phyloP scores from a whole-genome alignment of 2,329 filamentous ascomycete genomes.

The Fonsecaea pugnacius region DNA sequence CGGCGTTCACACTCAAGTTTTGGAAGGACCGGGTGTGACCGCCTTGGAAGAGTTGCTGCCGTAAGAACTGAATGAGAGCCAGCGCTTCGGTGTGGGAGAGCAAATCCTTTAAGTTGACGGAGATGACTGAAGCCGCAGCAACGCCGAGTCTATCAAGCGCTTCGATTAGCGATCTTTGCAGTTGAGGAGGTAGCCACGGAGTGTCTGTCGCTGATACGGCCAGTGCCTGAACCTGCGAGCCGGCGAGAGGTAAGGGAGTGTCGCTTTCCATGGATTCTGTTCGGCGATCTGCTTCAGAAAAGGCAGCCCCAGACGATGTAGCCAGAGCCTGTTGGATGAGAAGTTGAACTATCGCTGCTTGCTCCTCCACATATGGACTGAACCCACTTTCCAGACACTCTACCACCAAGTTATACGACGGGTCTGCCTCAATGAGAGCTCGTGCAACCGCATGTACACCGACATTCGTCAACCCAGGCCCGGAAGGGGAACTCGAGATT shows the following conservation, averaged over 20 bases:
- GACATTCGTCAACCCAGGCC: constrained; percentile 35
- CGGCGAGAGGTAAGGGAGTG: constrained; percentile 29
- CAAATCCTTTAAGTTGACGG: constrained; percentile 26
- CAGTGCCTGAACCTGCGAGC: constrained; percentile 22
- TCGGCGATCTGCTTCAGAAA: background rate
- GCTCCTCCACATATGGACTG: constrained; percentile 45
- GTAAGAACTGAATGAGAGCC: constrained; percentile 39
- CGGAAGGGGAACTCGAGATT: constrained; percentile 42
- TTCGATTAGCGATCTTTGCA: constrained; percentile 28
- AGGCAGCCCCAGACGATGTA: constrained; percentile 37
- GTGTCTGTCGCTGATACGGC: constrained; percentile 14
- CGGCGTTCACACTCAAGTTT: constrained; percentile 9
- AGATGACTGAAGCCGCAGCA: constrained; percentile 21
- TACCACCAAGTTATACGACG: constrained; percentile 46
- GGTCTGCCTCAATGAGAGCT: constrained; percentile 47
- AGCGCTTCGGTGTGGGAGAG: constrained; percentile 32
- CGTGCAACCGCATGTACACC: constrained; percentile 39
- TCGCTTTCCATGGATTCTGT: constrained; percentile 3
- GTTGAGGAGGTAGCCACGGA: constrained; percentile 21
- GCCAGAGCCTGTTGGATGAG: constrained; percentile 47
- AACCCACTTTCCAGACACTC: constrained; percentile 45
- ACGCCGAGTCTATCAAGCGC: constrained; percentile 28
- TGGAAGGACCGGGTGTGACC: constrained; percentile 34
- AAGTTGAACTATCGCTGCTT: constrained; percentile 46
- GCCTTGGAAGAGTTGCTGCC: constrained; percentile 38